These are phyloP conservation scores for Capsicum rhomboideum DNA, from an alignment of 257 asterid species.

Conservation along the genomic window DNA sequence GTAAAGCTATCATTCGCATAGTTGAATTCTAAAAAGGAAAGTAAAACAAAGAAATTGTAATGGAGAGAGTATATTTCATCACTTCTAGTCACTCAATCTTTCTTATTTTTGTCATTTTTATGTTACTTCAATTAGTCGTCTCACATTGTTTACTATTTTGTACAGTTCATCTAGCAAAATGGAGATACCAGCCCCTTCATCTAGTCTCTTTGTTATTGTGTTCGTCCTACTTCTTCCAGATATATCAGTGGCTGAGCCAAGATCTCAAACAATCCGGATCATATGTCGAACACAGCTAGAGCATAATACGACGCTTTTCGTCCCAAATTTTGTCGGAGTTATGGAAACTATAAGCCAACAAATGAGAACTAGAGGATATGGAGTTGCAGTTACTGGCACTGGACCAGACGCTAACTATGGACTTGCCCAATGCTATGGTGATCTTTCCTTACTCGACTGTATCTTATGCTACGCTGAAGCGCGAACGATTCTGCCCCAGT, in stretches of 20 bases:
- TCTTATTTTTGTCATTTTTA: too few species aligned
- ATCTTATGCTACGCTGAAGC: not conserved
- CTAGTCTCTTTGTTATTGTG: not conserved
- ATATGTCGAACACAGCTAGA: not conserved
- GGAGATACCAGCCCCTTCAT: not conserved
- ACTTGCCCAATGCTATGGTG: not conserved
- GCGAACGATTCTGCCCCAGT: not conserved
- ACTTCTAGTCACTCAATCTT: too few species aligned
- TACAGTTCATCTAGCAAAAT: not conserved
- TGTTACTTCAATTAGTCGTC: not conserved
- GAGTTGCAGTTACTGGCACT: not conserved
- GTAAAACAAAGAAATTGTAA: too few species aligned
- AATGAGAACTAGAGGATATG: not conserved
- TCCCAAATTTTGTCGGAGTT: not conserved
- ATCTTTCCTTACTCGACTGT: not conserved
- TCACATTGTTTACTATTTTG: not conserved
- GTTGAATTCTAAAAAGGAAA: too few species aligned
- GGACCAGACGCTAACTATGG: not conserved
- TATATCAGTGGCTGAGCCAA: not conserved
- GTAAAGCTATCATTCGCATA: too few species aligned
- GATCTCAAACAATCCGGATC: not conserved
- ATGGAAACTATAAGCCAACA: not conserved
- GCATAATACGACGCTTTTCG: not conserved
- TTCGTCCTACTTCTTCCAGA: not conserved
- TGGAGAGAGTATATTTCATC: too few species aligned